Evolutionary conservation across 108 stramenopile species (phyloP).

Genomic region (Skeletonema marinoi): DNA sequence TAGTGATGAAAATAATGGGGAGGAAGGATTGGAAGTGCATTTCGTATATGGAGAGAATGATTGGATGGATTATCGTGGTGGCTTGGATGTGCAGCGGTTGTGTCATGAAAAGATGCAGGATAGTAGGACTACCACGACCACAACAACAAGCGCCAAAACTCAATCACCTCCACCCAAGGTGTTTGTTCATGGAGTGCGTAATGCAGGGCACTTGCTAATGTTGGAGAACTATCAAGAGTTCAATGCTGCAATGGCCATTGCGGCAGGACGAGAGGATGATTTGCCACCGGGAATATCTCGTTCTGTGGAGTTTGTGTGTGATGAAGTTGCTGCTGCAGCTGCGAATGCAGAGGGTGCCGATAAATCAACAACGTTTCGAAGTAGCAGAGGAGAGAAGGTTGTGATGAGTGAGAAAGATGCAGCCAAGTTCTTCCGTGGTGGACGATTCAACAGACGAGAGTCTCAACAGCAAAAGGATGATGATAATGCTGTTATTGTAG

Average conservation of each 20-base stretch:
- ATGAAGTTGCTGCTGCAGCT: not conserved
- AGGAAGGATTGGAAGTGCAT: constrained; percentile 48
- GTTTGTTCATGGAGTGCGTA: not conserved
- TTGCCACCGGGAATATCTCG: constrained; percentile 3
- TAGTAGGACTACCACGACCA: constrained; percentile 3
- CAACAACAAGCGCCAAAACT: constrained; percentile 74
- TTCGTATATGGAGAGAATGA: constrained; percentile 87
- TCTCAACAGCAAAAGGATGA: not conserved
- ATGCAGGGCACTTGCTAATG: not conserved
- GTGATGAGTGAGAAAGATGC: not conserved
- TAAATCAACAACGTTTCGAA: not conserved
- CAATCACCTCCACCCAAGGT: constrained; percentile 15
- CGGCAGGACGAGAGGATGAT: constrained; percentile 23
- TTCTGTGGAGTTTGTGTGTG: not conserved
- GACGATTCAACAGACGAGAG: not conserved
- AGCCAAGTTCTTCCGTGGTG: not conserved
- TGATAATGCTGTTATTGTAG: not conserved
- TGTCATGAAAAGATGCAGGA: constrained; percentile 21
- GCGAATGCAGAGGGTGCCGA: constrained; percentile 31
- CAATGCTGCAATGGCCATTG: constrained; percentile 45
- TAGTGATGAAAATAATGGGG: not conserved
- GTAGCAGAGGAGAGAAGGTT: not conserved
- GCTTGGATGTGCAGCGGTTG: constrained; percentile 53
- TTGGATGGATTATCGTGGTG: constrained; percentile 86
- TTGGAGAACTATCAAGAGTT: constrained; percentile 54